Evolutionary conservation across 208 protist species (phyloP), one percentile per base, ranked within the genome.

Genomic region (Endotrypanum monterogeii): DNA sequence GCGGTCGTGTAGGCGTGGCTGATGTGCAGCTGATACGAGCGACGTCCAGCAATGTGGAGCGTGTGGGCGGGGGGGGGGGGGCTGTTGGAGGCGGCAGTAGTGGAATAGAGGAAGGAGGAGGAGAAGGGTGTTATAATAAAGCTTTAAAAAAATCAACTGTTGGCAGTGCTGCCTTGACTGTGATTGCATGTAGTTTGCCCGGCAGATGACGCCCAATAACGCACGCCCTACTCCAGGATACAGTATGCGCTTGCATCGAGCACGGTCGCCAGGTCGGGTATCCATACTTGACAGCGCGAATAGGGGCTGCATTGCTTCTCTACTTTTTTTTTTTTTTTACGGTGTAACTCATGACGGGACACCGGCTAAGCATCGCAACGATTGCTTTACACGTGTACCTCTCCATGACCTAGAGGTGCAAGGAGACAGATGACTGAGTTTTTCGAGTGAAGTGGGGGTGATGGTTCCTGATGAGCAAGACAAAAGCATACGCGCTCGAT

Each of bases 401-500:
- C 5, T 28, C 35, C 58, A 0, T 46, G 11, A 25, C 35, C 6
- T 14, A 25, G 35, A 25, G 2, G 7, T 28, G 2, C 32, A 63
- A 9, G 30, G 11, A 12, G 2, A 35, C 4, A 8, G 35, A 41
- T 61, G 57, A 62, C 30, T 44, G 16, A 63, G 51, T 20, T 14
- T 23, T 0, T 8, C n/a, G 6, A 30, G 30, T 62, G 57, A 41
- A 32, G 57, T n/a, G 57, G 23, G 57, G n/a, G 57, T 9, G 32
- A 41, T n/a, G 14, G 16, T 12, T 16, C 32, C 23, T 39, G 18
- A 35, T 12, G 5, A n/a, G 6, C 32, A 37, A 50, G 39, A 28
- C n/a, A 58, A 18, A 65, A 52, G 39, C 25, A 50, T 50, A 63
- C 18, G 35, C n/a, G 71, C 51, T 35, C 73, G 12, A 60, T 28